Conservation (phyloP, 1,284 basidiomycete species). For the Ganoderma sinense region DNA sequence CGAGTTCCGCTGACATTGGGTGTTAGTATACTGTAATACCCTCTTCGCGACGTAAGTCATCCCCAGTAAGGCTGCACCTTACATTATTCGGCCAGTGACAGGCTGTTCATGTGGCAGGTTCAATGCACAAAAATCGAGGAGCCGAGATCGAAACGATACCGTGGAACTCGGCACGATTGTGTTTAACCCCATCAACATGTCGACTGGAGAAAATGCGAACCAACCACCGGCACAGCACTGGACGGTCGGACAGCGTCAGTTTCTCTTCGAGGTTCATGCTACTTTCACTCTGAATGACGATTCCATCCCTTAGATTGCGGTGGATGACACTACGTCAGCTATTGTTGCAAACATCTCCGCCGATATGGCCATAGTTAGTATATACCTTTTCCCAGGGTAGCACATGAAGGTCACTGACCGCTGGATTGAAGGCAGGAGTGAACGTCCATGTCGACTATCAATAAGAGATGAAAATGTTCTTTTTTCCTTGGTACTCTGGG, state of each 20-base stretch:
- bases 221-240: background rate
- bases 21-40: no score
- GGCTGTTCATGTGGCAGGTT: background rate
- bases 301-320: background rate
- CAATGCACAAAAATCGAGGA: background rate
- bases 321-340: no score
- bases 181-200: background rate
- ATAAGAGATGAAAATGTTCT: no score
- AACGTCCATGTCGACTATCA: no score
- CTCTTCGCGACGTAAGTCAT: no score
- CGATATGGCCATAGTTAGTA: no score
- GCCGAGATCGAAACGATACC: background rate
- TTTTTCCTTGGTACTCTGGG: no score
- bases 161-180: background rate
- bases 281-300: background rate
- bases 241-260: background rate
- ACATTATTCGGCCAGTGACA: background rate
- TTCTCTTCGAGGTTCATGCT: background rate
- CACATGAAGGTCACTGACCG: no score
- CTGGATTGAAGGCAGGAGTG: no score
- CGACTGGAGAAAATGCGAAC: background rate
- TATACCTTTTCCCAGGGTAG: no score
- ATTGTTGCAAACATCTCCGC: background rate
- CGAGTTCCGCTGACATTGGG: no score
- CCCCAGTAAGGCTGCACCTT: no score